Evolutionary conservation across 768 basidiomycete genomes (phyloP).

Genomic region (Lactarius deliciosus): DNA sequence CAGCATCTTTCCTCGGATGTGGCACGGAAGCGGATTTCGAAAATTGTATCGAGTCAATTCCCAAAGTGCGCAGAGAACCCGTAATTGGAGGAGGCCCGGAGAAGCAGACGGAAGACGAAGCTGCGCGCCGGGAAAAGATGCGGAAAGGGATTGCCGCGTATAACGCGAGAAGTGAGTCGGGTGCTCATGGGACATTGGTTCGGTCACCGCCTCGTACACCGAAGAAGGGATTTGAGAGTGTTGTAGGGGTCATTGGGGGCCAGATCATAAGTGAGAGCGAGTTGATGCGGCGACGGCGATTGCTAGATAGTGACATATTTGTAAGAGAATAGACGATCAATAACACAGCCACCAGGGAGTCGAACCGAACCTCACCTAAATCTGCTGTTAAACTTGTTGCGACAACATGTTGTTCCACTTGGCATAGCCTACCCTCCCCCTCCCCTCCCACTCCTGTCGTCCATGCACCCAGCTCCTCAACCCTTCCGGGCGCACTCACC

Average conservation of each 20-base stretch:
- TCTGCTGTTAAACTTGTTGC: conserved; percentile 28
- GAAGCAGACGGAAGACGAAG: conserved; percentile 31
- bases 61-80: conserved; percentile 45
- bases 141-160: conserved; percentile 17
- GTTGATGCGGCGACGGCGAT: conserved; percentile 71
- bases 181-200: background rate
- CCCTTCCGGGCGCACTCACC: conserved; percentile 24
- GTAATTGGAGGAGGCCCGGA: conserved; percentile 31
- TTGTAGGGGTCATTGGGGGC: conserved; percentile 55
- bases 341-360: conserved; percentile 24
- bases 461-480: conserved; percentile 28
- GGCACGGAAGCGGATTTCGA: conserved; percentile 63
- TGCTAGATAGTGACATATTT: conserved; percentile 74
- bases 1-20: conserved; percentile 40
- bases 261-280: conserved; percentile 77
- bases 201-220: conserved; percentile 22
- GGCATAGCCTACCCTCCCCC: conserved; percentile 16
- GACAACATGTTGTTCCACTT: conserved; percentile 16
- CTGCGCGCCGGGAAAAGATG: conserved; percentile 23
- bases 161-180: background rate
- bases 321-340: conserved; percentile 30
- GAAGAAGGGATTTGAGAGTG: conserved; percentile 31
- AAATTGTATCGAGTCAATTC: conserved; percentile 69
- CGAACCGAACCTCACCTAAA: conserved; percentile 21
- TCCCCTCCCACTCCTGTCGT: conserved; percentile 22